phyloP scores from a whole-genome alignment of 306 rosid species.

The Herpetospermum pedunculosum region DNA sequence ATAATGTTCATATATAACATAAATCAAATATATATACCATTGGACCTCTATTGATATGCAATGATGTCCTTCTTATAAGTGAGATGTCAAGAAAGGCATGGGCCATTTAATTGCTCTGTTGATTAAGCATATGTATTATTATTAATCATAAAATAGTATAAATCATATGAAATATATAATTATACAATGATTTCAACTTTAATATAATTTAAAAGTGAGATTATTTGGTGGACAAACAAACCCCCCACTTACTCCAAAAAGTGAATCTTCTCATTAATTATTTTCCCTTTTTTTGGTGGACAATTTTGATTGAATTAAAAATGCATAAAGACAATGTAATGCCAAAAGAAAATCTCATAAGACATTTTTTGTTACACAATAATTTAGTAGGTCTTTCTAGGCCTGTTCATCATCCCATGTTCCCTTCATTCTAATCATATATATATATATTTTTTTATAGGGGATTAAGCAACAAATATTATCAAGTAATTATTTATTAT shows the following conservation, averaged over 20 bases:
- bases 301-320: neutral
- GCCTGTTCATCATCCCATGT: neutral
- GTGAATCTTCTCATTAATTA: constrained; percentile 3
- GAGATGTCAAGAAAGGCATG: neutral
- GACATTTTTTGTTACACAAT: neutral
- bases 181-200: constrained; percentile 5
- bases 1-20: neutral
- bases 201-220: neutral
- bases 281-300: neutral
- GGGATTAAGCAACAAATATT: neutral
- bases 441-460: too few species aligned
- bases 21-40: neutral
- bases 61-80: neutral
- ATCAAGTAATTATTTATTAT: too few species aligned
- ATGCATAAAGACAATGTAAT: neutral
- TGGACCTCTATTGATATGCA: neutral
- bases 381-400: neutral
- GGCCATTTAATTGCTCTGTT: neutral
- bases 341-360: neutral
- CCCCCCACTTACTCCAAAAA: constrained; percentile 7
- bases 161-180: constrained; percentile 1
- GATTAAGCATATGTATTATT: neutral
- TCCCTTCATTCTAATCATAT: neutral
- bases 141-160: neutral
- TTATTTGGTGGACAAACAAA: constrained; percentile 1